Evolutionary conservation across 257 asterid species (phyloP).

Genomic region (Cruciata laevipes): DNA sequence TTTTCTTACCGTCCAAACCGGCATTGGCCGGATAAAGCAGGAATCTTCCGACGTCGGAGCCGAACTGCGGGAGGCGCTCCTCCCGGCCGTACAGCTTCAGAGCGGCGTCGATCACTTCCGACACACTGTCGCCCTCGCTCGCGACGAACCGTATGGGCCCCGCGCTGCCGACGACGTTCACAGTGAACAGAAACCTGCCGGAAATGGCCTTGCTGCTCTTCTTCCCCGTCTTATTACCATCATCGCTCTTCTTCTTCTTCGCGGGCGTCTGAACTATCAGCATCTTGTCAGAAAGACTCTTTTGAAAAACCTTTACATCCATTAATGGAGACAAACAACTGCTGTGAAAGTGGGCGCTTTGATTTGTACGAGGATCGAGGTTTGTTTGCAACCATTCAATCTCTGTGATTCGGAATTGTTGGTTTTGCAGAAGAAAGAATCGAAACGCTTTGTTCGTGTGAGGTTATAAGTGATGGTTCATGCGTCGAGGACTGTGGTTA

Average conservation of each 20-base stretch:
- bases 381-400: slow-evolving; percentile 15
- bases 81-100: slow-evolving; percentile 41
- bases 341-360: neutral
- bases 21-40: slow-evolving; percentile 40
- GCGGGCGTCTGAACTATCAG: neutral
- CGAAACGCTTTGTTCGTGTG: neutral
- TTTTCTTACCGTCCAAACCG: slow-evolving; percentile 40
- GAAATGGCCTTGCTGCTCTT: neutral
- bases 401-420: slow-evolving; percentile 9
- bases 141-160: slow-evolving; percentile 59
- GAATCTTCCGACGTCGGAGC: slow-evolving; percentile 29
- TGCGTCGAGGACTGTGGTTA: neutral
- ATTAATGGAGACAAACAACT: too few species aligned
- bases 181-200: slow-evolving; percentile 32
- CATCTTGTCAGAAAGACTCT: slow-evolving; percentile 8
- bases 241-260: slow-evolving; percentile 14
- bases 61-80: slow-evolving; percentile 52
- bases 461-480: neutral
- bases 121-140: slow-evolving; percentile 33
- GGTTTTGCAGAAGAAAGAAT: neutral
- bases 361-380: slow-evolving; percentile 4
- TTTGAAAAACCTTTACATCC: slow-evolving; percentile 14
- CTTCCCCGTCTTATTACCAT: neutral
- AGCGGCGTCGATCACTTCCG: slow-evolving; percentile 31
- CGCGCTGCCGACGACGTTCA: slow-evolving; percentile 50